These are phyloP conservation scores for Hygrocybe punicea DNA, from an alignment of 768 basidiomycete genomes.

Conservation along the genomic window DNA sequence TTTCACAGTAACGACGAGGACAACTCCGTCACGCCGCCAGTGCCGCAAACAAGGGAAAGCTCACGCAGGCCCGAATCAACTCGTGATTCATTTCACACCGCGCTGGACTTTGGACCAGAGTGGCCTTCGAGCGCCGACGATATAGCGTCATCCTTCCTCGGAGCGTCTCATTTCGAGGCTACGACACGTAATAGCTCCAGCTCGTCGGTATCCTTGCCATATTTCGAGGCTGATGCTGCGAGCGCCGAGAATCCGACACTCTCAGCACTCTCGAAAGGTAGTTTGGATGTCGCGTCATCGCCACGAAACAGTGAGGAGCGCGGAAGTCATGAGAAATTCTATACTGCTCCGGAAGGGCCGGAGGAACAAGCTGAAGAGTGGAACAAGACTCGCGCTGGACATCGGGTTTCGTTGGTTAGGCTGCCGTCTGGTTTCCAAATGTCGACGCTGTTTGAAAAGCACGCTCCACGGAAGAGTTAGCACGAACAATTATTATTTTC, in stretches of 20 bases:
- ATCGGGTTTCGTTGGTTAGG: slow-evolving; percentile 78
- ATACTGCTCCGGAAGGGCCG: slow-evolving; percentile 43
- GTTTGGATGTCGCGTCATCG: slow-evolving; percentile 4
- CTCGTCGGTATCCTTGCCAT: slow-evolving; percentile 33
- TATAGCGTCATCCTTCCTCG: slow-evolving; percentile 30
- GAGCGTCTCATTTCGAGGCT: slow-evolving; percentile 34
- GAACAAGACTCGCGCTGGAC: slow-evolving; percentile 80
- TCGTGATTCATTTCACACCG: slow-evolving; percentile 65
- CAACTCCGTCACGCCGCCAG: slow-evolving; percentile 11
- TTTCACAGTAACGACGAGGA: slow-evolving; percentile 25
- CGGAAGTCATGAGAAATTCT: slow-evolving; percentile 30
- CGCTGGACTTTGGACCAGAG: slow-evolving; percentile 53
- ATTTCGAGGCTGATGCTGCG: slow-evolving; percentile 22
- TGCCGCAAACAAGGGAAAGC: slow-evolving; percentile 19
- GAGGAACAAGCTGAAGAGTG: slow-evolving; percentile 84
- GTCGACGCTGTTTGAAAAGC: slow-evolving; percentile 29
- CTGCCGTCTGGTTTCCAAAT: slow-evolving; percentile 55
- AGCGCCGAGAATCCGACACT: neutral
- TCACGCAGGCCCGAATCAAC: slow-evolving; percentile 45
- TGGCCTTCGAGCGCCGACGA: slow-evolving; percentile 45
- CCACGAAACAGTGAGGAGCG: slow-evolving; percentile 6
- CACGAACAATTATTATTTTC: too few relatives aligned
- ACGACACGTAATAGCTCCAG: slow-evolving; percentile 34
- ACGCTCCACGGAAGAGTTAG: slow-evolving; percentile 4
- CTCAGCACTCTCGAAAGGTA: neutral